These are phyloP conservation scores for Reutealis trisperma DNA, from an alignment of 345 rosid species.

Conservation along the genomic window DNA sequence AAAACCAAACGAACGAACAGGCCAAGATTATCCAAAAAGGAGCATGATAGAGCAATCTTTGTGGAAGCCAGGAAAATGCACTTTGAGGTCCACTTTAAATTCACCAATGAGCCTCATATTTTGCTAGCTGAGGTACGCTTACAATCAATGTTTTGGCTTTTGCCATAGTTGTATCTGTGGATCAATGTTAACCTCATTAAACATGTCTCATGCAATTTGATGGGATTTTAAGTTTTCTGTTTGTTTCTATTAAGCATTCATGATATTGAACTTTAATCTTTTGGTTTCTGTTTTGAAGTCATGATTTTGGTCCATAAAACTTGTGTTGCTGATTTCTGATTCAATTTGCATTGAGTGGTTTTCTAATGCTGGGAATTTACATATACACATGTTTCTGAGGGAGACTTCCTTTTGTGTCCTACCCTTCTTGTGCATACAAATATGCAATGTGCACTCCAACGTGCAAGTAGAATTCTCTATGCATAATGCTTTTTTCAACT, in stretches of 20 bases:
- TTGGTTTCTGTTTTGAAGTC: neutral
- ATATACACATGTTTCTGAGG: neutral
- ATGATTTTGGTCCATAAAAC: no score
- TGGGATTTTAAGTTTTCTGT: no score
- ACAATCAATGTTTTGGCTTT: neutral
- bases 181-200: no score
- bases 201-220: no score
- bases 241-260: no score
- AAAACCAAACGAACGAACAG: conserved; percentile 39
- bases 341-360: neutral
- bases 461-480: no score
- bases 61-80: conserved; percentile 41
- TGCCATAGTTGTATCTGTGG: neutral
- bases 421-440: no score
- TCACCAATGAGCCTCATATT: conserved; percentile 70
- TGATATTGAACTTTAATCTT: neutral
- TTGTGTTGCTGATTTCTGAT: neutral
- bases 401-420: neutral
- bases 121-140: conserved; percentile 82
- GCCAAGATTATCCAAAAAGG: conserved; percentile 21
- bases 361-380: neutral
- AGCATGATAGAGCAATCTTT: conserved; percentile 51
- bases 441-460: no score
- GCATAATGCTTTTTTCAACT: neutral
- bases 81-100: conserved; percentile 77